These are phyloP conservation scores for Aspergillus cristatus DNA, from an alignment of 495 filamentous ascomycete genomes.

Conservation along the genomic window DNA sequence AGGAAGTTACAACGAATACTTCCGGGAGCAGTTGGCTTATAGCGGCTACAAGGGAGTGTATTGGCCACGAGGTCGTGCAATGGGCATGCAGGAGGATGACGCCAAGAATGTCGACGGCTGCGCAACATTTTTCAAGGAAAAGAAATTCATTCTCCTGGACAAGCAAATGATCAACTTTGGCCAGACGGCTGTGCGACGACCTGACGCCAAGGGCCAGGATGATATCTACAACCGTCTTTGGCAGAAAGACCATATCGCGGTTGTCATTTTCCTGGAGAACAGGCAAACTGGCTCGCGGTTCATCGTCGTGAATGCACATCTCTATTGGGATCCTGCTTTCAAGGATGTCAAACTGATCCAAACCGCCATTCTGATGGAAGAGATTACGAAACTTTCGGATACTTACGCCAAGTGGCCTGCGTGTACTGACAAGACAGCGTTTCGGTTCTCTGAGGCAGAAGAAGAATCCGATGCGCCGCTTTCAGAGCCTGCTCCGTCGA, in stretches of 20 bases:
- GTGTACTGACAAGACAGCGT: conserved; percentile 69
- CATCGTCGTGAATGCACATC: conserved; percentile 86
- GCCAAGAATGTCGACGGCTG: conserved; percentile 85
- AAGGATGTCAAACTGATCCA: conserved; percentile 94
- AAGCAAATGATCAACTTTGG: conserved; percentile 89
- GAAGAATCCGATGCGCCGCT: conserved; percentile 43
- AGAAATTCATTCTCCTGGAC: conserved; percentile 85
- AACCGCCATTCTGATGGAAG: conserved; percentile 87
- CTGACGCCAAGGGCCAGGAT: conserved; percentile 89
- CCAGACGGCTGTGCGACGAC: conserved; percentile 82
- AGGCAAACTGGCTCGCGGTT: conserved; percentile 74
- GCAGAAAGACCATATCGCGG: conserved; percentile 93
- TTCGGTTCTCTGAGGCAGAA: conserved; percentile 53
- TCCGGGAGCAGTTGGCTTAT: conserved; percentile 70
- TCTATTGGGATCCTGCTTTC: conserved; percentile 86
- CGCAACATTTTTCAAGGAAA: conserved; percentile 89
- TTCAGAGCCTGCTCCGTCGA: conserved; percentile 51
- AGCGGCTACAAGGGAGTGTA: conserved; percentile 88
- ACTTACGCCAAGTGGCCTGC: conserved; percentile 67
- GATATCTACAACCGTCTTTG: conserved; percentile 97
- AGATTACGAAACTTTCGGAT: conserved; percentile 72
- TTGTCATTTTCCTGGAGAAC: conserved; percentile 86
- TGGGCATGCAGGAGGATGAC: conserved; percentile 85
- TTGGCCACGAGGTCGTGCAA: conserved; percentile 75
- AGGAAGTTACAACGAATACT: conserved; percentile 83